Percentiles rank a stretch among this genome's conserved stretches.
Evolutionary conservation across 192 early-diverging fungal genomes (phyloP).

Genomic region (Neocallimastix lanati): DNA sequence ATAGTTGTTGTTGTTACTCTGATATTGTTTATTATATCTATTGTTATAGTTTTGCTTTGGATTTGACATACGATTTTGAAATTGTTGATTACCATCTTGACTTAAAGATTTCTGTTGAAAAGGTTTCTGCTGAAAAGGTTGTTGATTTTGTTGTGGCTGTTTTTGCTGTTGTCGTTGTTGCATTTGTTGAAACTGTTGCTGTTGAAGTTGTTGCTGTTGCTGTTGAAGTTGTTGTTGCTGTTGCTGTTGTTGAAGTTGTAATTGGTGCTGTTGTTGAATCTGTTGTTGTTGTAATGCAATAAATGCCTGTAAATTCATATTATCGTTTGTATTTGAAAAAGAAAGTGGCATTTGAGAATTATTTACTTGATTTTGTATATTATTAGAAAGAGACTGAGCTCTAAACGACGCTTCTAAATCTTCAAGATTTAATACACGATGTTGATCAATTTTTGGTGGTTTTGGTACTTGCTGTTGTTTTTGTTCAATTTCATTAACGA

Average conservation of each 20-base stretch:
- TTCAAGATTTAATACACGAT: slow-evolving; percentile 44
- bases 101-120: slow-evolving; percentile 4
- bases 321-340: background rate
- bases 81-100: background rate
- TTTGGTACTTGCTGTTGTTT: background rate
- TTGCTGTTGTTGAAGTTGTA: background rate
- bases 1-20: background rate
- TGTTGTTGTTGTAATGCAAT: background rate
- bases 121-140: slow-evolving; percentile 5
- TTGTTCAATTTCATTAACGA: slow-evolving; percentile 2
- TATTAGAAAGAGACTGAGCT: background rate
- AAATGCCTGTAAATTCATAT: background rate
- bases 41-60: slow-evolving; percentile 8
- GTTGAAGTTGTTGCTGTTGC: slow-evolving; percentile 10
- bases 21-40: slow-evolving; percentile 11
- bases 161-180: background rate
- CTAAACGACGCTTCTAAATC: slow-evolving; percentile 49
- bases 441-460: background rate
- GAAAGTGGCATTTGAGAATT: background rate
- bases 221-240: background rate
- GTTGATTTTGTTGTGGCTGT: slow-evolving; percentile 6
- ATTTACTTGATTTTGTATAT: background rate
- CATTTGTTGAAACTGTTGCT: slow-evolving; percentile 15
- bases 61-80: background rate
- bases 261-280: background rate